phyloP scores from a whole-genome alignment of 2,329 filamentous ascomycete genomes.

The Didymella glomerata region DNA sequence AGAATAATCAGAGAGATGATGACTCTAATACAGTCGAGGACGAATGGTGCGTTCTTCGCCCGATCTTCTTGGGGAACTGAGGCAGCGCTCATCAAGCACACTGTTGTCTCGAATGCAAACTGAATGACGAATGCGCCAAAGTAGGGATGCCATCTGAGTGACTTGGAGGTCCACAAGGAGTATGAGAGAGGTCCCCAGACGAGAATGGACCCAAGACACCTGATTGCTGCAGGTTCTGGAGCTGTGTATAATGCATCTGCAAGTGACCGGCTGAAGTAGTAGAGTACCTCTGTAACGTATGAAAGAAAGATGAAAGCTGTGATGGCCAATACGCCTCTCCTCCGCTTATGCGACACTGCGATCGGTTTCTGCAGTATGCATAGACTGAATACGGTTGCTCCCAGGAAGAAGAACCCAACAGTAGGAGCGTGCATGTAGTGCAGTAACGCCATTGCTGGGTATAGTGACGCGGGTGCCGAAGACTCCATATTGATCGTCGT shows the following conservation, averaged over 20 bases:
- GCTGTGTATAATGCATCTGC: slow-evolving; percentile 41
- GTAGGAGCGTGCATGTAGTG: slow-evolving; percentile 47
- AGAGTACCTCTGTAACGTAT: slow-evolving; percentile 45
- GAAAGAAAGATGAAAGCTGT: slow-evolving; percentile 29
- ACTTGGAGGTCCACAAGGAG: slow-evolving; percentile 34
- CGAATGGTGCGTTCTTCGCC: slow-evolving; percentile 33
- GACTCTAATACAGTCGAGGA: slow-evolving; percentile 34
- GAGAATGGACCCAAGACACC: slow-evolving; percentile 47
- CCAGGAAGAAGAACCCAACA: slow-evolving; percentile 44
- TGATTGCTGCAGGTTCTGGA: slow-evolving; percentile 46
- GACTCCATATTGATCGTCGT: slow-evolving; percentile 24
- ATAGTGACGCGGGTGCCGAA: slow-evolving; percentile 21
- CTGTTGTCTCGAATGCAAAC: slow-evolving; percentile 44
- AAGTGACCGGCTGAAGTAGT: slow-evolving; percentile 45
- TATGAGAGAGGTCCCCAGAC: slow-evolving; percentile 43
- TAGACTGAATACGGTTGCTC: slow-evolving; percentile 37
- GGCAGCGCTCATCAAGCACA: slow-evolving; percentile 37
- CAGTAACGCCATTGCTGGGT: slow-evolving; percentile 40
- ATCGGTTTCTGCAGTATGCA: slow-evolving; percentile 45
- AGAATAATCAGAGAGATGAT: slow-evolving; percentile 37
- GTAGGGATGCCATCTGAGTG: slow-evolving; percentile 45
- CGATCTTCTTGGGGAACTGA: slow-evolving; percentile 27
- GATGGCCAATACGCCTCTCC: slow-evolving; percentile 31
- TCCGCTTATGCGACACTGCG: slow-evolving; percentile 34
- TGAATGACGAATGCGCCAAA: slow-evolving; percentile 46